Evolutionary conservation across 768 basidiomycete species (phyloP), one percentile per base, ranked within the genome.

Genomic region (Boletus rubescentipes): DNA sequence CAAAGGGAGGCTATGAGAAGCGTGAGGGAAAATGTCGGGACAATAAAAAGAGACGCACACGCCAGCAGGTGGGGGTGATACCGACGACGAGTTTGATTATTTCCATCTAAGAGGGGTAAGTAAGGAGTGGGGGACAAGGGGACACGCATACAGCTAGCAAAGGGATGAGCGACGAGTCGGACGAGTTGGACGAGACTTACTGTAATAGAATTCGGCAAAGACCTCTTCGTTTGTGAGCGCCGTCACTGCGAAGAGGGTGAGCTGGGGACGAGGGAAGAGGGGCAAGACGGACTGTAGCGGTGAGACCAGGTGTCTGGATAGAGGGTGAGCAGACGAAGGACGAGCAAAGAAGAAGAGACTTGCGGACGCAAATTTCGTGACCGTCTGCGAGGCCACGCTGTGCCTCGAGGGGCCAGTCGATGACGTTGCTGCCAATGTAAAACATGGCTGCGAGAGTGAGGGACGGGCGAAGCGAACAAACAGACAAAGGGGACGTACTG

Each of bases 161-260:
- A 35, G 39, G 36, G 21, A 37, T 59, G 20, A 65, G 64, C 21
- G 34, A 39, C 4, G 44, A 26, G 5, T 0, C 9, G 5, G 21
- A 14, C n/a, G 9, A 29, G 23, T 21, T 16, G 5, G 37, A 5
- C 6, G 5, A 49, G 10, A 68, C 81, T 34, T 58, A 80, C 82
- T 83, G 70, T 89, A 93, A 54, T 85, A 90, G 16, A 93, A 74
- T 67, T 92, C 89, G 4, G 89, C 89, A 53, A 91, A 89, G 5
- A 82, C 86, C 56, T 86, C 72, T 59, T 81, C 73, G 63, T 84
- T 91, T 9, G 77, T 69, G 38, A 86, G 73, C 2, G 81, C 63
- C 0, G 86, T 86, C 81, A 79, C 83, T 84, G 51, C 2, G 46
- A 6, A 11, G 14, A 30, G 43, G 31, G 35, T 51, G 23, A 58